phyloP scores from a whole-genome alignment of 768 basidiomycete species.

The Russula abietina region DNA sequence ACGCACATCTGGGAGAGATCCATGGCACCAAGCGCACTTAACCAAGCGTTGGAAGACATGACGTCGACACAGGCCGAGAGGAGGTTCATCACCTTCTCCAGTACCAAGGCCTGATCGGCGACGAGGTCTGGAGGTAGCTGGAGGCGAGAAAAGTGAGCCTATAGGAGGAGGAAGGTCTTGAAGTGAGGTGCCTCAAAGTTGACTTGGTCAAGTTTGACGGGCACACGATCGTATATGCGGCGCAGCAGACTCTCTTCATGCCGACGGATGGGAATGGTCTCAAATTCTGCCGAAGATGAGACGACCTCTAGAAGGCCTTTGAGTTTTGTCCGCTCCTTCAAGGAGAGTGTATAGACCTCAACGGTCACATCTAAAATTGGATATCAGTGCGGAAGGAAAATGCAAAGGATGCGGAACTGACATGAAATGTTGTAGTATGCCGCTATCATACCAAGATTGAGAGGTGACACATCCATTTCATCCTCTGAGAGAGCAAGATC shows the following conservation, averaged over 20 bases:
- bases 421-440: conserved; percentile 94
- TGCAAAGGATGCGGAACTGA: conserved; percentile 34
- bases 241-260: conserved; percentile 83
- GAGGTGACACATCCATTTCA: conserved; percentile 85
- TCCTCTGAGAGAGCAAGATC: conserved; percentile 49
- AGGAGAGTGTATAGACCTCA: conserved; percentile 91
- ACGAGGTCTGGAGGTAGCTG: conserved; percentile 90
- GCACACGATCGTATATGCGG: conserved; percentile 92
- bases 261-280: conserved; percentile 87
- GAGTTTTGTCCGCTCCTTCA: conserved; percentile 94
- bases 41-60: conserved; percentile 94
- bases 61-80: conserved; percentile 95
- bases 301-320: conserved; percentile 96
- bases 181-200: conserved; percentile 96
- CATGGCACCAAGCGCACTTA: conserved; percentile 94
- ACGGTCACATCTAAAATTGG: conserved; percentile 74
- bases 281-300: conserved; percentile 95
- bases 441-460: conserved; percentile 98
- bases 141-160: conserved; percentile 94
- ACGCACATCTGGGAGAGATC: conserved; percentile 98
- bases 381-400: not conserved
- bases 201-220: conserved; percentile 79
- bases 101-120: conserved; percentile 81
- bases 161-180: conserved; percentile 95
- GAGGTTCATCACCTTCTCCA: conserved; percentile 86